Evolutionary conservation across 371 early-diverging fungal genomes (phyloP), one percentile per base, ranked within the genome.

Genomic region (Circinella umbellata): DNA sequence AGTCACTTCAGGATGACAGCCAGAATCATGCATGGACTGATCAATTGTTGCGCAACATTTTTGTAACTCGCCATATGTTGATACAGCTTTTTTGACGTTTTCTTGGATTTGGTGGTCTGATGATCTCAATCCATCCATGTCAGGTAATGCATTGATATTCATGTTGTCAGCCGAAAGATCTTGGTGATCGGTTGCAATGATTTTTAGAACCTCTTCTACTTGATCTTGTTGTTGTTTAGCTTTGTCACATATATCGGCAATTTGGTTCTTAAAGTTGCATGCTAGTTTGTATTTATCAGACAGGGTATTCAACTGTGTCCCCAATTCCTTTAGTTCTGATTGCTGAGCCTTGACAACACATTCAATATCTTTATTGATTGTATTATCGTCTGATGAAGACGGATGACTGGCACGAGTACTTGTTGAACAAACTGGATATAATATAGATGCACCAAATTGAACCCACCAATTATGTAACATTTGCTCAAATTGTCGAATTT

Each of bases 361-460:
- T 36, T 11, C 15, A 6, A 65, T 51, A n/a, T 51, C 66, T 0
- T 20, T 27, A 34, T 63, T 39, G 27, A 63, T 20, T 15, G 42
- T 13, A 10, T 63, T 13, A 4, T 63, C 47, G 4, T 47, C 63
- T 3, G 63, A 39, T 4, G 57, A 27, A 4, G 63, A 63, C n/a
- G 65, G 8, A 36, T 48, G 65, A 18, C 48, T 49, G 4, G 38
- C 54, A 37, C 48, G 34, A 18, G 36, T 15, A 18, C 20, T 35
- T 20, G 34, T 20, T 15, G 65, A 65, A 37, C 82, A 76, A 15
- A 48, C 38, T 15, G 81, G 81, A 49, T 78, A 81, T 8, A 77
- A 75, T 2, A 80, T 66, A 7, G 47, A 57, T 7, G 37, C n/a
- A 1, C 47, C 60, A 27, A 35, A 37, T 13, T 20, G 15, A 0